A percentile compares a stretch with the other conserved stretches of the same genome.
Evolutionary conservation across 129 eudicot species (phyloP).

Genomic region (Helianthus tuberosus): DNA sequence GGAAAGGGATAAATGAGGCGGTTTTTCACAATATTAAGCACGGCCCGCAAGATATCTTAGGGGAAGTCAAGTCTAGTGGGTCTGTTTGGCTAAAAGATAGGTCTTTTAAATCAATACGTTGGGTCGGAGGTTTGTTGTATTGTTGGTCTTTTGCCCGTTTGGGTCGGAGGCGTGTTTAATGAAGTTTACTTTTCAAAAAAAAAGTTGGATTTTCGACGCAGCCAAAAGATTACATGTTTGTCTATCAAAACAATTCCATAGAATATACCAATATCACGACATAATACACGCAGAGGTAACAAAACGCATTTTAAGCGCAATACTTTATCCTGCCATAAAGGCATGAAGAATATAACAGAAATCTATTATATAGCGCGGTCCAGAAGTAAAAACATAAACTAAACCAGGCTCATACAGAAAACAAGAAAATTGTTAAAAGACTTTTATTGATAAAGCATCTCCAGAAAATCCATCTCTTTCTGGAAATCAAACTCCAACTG

Average conservation of each 20-base stretch:
- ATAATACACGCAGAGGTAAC: neutral
- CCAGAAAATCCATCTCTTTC: constrained; percentile 52
- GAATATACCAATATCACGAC: constrained; percentile 1
- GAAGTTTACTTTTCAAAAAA: too few relatives aligned
- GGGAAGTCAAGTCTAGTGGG: too few relatives aligned
- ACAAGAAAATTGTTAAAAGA: neutral
- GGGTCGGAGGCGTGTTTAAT: too few relatives aligned
- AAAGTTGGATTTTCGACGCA: neutral
- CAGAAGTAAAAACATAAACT: constrained; percentile 27
- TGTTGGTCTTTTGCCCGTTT: too few relatives aligned
- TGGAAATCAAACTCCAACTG: constrained; percentile 42
- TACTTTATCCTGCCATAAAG: constrained; percentile 1
- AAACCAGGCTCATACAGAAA: constrained; percentile 25
- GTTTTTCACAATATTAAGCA: too few relatives aligned
- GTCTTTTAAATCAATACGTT: too few relatives aligned
- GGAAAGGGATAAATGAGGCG: too few relatives aligned
- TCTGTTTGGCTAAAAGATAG: too few relatives aligned
- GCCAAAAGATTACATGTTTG: neutral
- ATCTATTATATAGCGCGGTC: constrained; percentile 8
- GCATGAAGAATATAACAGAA: neutral
- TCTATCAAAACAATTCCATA: neutral
- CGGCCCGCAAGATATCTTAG: too few relatives aligned
- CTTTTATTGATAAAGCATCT: constrained; percentile 39
- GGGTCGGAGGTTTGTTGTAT: too few relatives aligned
- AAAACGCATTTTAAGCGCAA: neutral